phyloP scores from a whole-genome alignment of 1,284 basidiomycete species.

The Hymenochaete sp. region DNA sequence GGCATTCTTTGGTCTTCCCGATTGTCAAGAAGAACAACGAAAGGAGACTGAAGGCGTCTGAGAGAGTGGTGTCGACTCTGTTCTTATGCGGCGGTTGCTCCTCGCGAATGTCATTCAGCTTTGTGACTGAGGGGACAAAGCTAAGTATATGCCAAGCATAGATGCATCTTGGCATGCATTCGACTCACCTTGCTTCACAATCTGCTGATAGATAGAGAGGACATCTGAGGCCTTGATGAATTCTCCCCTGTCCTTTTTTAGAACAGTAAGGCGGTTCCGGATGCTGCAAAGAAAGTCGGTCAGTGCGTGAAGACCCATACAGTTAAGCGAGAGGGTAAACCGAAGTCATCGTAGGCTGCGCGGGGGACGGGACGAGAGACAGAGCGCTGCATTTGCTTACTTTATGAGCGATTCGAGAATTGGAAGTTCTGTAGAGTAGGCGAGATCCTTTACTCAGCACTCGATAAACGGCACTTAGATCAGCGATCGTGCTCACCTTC shows the following conservation, averaged over 20 bases:
- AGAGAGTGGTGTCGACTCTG: constrained; percentile 84
- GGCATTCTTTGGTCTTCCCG: constrained; percentile 86
- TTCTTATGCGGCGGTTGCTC: constrained; percentile 72
- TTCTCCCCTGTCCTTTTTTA: constrained; percentile 82
- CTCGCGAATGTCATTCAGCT: constrained; percentile 86
- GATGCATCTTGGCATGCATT: neutral
- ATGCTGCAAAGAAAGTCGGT: constrained; percentile 50
- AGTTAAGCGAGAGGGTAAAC: neutral
- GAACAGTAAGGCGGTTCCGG: constrained; percentile 79
- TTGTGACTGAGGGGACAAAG: constrained; percentile 56
- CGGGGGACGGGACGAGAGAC: constrained; percentile 4
- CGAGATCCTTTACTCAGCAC: constrained; percentile 21
- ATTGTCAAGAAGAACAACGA: constrained; percentile 92
- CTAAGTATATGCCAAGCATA: constrained; percentile 10
- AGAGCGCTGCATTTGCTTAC: constrained; percentile 34
- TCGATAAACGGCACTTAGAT: constrained; percentile 12
- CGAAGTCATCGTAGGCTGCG: neutral
- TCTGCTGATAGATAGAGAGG: constrained; percentile 85
- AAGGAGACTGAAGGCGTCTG: constrained; percentile 87
- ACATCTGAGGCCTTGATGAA: constrained; percentile 93
- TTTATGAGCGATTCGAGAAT: constrained; percentile 94
- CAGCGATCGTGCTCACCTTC: constrained; percentile 45
- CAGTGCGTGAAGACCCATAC: constrained; percentile 19
- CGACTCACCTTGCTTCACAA: constrained; percentile 83
- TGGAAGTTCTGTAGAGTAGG: constrained; percentile 61